Percentiles rank a stretch among this genome's conserved stretches.
Conservation (phyloP, 306 rosid species). For the Dalbergia oliveri region DNA sequence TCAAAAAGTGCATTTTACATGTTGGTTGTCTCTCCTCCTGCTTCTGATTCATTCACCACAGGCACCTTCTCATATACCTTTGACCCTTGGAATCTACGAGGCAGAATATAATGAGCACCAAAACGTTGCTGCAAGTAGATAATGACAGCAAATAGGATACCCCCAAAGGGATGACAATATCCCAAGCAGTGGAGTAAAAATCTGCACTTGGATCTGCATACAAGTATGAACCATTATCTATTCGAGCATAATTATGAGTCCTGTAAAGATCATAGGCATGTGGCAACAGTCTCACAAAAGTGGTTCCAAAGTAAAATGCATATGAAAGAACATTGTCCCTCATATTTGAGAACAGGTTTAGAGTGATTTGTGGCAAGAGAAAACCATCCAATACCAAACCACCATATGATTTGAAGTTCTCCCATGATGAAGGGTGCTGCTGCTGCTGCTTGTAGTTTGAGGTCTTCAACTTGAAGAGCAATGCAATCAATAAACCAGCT, state of each 20-base stretch:
- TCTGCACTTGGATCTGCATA: conserved; percentile 59
- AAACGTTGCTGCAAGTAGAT: conserved; percentile 68
- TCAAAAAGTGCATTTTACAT: conserved; percentile 23
- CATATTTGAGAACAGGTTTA: conserved; percentile 56
- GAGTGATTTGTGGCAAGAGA: conserved; percentile 70
- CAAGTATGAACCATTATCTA: conserved; percentile 39
- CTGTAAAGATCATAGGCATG: conserved; percentile 72
- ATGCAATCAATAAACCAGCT: conserved; percentile 48
- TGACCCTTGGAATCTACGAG: conserved; percentile 46
- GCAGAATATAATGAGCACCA: conserved; percentile 57
- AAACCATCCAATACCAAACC: conserved; percentile 65
- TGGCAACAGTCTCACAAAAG: conserved; percentile 62
- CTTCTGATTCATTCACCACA: conserved; percentile 42
- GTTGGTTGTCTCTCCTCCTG: conserved; percentile 24
- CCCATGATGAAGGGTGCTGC: no score
- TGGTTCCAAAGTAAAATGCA: conserved; percentile 66
- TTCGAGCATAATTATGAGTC: conserved; percentile 36
- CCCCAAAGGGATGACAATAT: conserved; percentile 56
- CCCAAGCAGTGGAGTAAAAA: conserved; percentile 64
- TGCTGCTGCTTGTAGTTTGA: conserved; percentile 4
- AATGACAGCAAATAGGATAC: conserved; percentile 56
- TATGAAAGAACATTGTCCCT: conserved; percentile 52
- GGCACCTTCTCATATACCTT: conserved; percentile 50
- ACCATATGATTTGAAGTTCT: conserved; percentile 42
- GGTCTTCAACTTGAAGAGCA: conserved; percentile 38